Percentiles rank a stretch among this genome's conserved stretches.
Evolutionary conservation across 2,329 filamentous ascomycete species (phyloP).

Genomic region (Hypoxylon sp.): DNA sequence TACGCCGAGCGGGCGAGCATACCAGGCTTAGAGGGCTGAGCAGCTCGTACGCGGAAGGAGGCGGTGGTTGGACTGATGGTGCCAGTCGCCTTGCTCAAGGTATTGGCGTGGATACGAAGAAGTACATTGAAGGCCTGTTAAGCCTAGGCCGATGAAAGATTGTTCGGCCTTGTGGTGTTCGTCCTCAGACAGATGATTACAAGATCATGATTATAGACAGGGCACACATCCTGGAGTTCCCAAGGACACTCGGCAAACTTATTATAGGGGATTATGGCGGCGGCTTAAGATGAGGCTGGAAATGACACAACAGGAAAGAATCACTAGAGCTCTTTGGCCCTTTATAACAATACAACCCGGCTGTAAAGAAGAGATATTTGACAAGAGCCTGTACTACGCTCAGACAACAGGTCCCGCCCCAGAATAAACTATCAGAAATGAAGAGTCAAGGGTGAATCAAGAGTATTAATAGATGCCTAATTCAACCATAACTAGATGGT

Average conservation of each 20-base stretch:
- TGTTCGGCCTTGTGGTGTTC: conserved; percentile 6
- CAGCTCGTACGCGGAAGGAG: conserved; percentile 56
- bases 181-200: not conserved
- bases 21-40: conserved; percentile 55
- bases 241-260: not conserved
- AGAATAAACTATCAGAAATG: not conserved
- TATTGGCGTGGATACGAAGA: conserved; percentile 82
- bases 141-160: conserved; percentile 62
- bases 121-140: conserved; percentile 80
- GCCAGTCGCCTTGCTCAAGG: conserved; percentile 76
- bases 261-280: not conserved
- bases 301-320: not conserved
- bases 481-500: not conserved
- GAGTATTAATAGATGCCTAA: not conserved
- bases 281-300: not conserved
- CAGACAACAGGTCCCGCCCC: not conserved
- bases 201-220: not conserved
- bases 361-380: not conserved
- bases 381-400: not conserved
- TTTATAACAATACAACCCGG: too few relatives aligned
- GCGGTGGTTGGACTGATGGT: conserved; percentile 66
- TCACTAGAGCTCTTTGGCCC: not conserved
- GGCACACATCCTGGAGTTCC: not conserved
- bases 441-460: not conserved
- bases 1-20: conserved; percentile 73